phyloP scores from a whole-genome alignment of 768 basidiomycete species.

The Hydnomerulius pinastri region DNA sequence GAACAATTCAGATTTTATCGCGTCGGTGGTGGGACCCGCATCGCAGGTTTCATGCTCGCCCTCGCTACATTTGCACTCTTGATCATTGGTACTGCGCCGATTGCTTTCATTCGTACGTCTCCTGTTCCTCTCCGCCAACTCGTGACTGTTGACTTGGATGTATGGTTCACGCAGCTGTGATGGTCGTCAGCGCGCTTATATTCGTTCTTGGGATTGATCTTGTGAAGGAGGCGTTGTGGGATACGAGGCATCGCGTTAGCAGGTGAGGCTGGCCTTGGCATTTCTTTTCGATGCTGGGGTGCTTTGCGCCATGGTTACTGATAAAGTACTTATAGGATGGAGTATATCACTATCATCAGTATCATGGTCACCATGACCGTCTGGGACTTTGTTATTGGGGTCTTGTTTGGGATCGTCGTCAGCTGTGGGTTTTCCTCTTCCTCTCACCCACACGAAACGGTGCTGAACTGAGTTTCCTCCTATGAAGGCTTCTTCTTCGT shows the following conservation, averaged over 20 bases:
- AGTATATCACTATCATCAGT: constrained; percentile 81
- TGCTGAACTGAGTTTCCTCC: not conserved
- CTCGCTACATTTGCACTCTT: constrained; percentile 70
- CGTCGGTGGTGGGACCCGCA: constrained; percentile 83
- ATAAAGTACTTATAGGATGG: constrained; percentile 45
- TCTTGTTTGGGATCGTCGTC: constrained; percentile 88
- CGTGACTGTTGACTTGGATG: not conserved
- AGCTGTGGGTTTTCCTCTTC: constrained; percentile 60
- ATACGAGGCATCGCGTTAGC: constrained; percentile 87
- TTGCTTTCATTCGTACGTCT: constrained; percentile 85
- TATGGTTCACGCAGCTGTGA: constrained; percentile 58
- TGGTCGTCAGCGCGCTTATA: constrained; percentile 90
- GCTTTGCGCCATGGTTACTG: no score
- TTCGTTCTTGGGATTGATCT: constrained; percentile 94
- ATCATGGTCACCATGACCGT: constrained; percentile 93
- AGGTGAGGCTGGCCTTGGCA: constrained; percentile 43
- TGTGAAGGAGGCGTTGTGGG: constrained; percentile 95
- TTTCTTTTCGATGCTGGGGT: no score
- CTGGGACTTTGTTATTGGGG: constrained; percentile 93
- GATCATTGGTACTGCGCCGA: constrained; percentile 83
- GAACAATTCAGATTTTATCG: constrained; percentile 78
- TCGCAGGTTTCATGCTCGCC: constrained; percentile 86
- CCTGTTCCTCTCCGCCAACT: not conserved
- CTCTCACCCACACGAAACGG: not conserved
- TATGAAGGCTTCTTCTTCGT: constrained; percentile 88